These are phyloP conservation scores for Alternaria sp. DNA, from an alignment of 2,329 filamentous ascomycete species.

Conservation along the genomic window DNA sequence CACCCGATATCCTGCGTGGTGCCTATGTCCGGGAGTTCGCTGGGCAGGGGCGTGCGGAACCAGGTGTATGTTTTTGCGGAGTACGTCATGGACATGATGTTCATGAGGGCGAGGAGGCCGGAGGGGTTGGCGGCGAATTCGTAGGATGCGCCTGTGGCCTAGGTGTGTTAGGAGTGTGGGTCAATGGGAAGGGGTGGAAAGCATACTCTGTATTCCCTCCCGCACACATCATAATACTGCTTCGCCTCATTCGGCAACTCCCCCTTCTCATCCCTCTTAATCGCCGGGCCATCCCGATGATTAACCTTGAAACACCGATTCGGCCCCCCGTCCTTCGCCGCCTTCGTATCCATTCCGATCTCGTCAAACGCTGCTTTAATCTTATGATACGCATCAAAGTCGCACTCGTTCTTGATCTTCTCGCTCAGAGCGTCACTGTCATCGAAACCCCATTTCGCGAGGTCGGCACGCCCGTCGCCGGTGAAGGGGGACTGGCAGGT, in stretches of 20 bases:
- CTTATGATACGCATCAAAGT: conserved; percentile 15
- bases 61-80: conserved; percentile 9
- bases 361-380: conserved; percentile 15
- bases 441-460: conserved; percentile 16
- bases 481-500: conserved; percentile 13
- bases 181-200: too few species aligned
- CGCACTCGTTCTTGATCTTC: conserved; percentile 11
- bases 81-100: conserved; percentile 9
- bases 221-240: conserved; percentile 16
- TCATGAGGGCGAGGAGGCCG: conserved; percentile 9
- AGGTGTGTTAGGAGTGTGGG: too few species aligned
- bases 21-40: conserved; percentile 10
- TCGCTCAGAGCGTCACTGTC: conserved; percentile 5
- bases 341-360: conserved; percentile 8
- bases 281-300: conserved; percentile 10
- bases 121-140: conserved; percentile 11
- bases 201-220: background rate
- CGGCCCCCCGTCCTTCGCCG: conserved; percentile 10
- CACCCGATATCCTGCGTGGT: conserved; percentile 14
- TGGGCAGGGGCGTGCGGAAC: conserved; percentile 1
- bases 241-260: conserved; percentile 5
- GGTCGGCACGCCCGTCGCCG: conserved; percentile 8
- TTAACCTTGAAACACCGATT: conserved; percentile 17
- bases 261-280: conserved; percentile 12
- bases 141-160: conserved; percentile 5